Percentiles rank a stretch among this genome's conserved stretches.
Conservation (phyloP, 345 rosid species). For the Diplotaxis tenuifolia region DNA sequence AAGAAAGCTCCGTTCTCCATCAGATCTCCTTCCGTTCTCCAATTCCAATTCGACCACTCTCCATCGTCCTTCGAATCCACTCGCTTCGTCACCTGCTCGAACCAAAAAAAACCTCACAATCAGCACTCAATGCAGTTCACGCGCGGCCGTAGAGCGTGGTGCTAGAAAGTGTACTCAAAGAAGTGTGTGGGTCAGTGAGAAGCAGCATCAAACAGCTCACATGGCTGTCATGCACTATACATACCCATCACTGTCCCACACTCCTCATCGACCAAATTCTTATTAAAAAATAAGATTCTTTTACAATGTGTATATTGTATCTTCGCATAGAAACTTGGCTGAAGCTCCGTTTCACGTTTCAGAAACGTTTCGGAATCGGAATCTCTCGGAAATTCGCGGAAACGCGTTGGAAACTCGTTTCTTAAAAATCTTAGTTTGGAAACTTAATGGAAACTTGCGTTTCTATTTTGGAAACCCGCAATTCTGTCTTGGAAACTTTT, state of each 20-base stretch:
- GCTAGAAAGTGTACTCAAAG: background rate
- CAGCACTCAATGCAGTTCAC: background rate
- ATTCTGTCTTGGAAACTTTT: too few relatives aligned
- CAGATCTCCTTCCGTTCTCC: conserved; percentile 82
- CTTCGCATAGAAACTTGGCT: too few relatives aligned
- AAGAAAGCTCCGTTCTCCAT: conserved; percentile 85
- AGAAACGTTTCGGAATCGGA: too few relatives aligned
- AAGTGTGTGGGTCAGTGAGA: conserved; percentile 8
- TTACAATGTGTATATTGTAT: background rate
- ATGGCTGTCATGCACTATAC: conserved; percentile 36
- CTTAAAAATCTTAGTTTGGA: too few relatives aligned
- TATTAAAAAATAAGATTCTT: conserved; percentile 15
- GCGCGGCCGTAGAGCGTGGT: conserved; percentile 23
- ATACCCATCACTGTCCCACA: conserved; percentile 29
- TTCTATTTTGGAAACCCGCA: too few relatives aligned
- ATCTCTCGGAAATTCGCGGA: too few relatives aligned
- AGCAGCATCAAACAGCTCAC: conserved; percentile 31
- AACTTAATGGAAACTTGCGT: too few relatives aligned
- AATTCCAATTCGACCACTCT: conserved; percentile 77
- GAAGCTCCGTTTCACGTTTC: too few relatives aligned
- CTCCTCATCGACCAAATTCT: conserved; percentile 18
- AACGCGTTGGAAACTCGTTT: too few relatives aligned
- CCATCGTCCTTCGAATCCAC: conserved; percentile 70
- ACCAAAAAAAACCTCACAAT: background rate
- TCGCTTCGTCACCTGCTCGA: conserved; percentile 72